A percentile compares a stretch with the other conserved stretches of the same genome.
Conservation (phyloP, 139 green algal genomes). For the Coccomyxa sp. region DNA sequence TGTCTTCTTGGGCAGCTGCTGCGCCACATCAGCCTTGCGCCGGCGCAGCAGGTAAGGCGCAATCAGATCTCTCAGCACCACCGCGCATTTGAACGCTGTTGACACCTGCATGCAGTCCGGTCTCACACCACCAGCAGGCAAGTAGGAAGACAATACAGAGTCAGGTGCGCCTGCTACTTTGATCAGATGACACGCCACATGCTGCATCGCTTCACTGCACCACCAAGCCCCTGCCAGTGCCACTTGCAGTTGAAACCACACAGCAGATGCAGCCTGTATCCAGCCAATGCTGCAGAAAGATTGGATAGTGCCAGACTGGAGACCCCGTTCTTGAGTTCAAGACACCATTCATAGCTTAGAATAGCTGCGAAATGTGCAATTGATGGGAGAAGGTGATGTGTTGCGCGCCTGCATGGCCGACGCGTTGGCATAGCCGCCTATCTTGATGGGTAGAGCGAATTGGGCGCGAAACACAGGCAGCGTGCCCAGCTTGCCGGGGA, state of each 20-base stretch:
- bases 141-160: not conserved
- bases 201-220: too few species aligned
- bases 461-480: conserved; percentile 94
- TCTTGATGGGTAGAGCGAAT: conserved; percentile 92
- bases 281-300: too few species aligned
- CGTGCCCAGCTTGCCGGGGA: conserved; percentile 93
- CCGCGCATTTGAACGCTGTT: conserved; percentile 86
- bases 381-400: too few species aligned
- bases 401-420: conserved; percentile 47
- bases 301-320: too few species aligned
- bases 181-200: too few species aligned
- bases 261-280: too few species aligned
- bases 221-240: too few species aligned
- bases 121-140: too few species aligned
- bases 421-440: conserved; percentile 87
- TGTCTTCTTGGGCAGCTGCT: conserved; percentile 89
- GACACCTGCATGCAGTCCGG: conserved; percentile 48
- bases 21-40: conserved; percentile 85
- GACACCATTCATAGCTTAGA: not conserved
- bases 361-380: not conserved
- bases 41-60: conserved; percentile 92
- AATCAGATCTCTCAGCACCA: conserved; percentile 93
- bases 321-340: too few species aligned
- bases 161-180: too few species aligned
- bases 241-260: too few species aligned